Evolutionary conservation across 2,329 filamentous ascomycete species (phyloP).

Genomic region (Colletotrichum sp.): DNA sequence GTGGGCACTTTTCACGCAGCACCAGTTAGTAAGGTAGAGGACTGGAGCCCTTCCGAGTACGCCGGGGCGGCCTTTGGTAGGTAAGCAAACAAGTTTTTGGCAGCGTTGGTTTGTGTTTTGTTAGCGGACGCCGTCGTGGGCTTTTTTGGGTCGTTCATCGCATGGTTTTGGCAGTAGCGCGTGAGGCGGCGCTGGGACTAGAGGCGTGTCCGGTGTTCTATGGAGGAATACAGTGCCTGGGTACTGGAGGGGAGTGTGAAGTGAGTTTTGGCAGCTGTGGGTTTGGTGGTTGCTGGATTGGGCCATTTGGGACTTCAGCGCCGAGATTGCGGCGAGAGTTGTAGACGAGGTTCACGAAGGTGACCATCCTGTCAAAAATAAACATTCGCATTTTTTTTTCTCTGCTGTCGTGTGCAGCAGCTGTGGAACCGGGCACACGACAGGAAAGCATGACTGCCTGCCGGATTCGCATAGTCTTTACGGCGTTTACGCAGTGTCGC

Average conservation of each 20-base stretch:
- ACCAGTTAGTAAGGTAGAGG: no score
- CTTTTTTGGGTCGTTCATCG: background rate
- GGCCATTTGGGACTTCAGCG: background rate
- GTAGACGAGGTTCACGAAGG: background rate
- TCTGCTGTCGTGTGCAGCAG: background rate
- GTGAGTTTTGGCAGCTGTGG: background rate
- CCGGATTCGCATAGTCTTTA: background rate
- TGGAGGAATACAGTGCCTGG: background rate
- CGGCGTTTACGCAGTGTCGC: background rate
- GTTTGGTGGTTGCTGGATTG: background rate
- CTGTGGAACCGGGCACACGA: background rate
- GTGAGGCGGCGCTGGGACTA: background rate
- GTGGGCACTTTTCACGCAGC: background rate
- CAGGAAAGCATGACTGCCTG: background rate
- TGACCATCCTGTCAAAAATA: background rate
- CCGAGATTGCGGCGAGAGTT: background rate
- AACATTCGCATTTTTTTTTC: background rate
- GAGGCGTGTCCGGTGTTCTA: background rate
- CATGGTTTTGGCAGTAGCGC: background rate
- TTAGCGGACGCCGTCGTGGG: background rate
- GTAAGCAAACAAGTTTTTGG: background rate
- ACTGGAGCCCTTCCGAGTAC: background rate
- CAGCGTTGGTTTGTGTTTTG: background rate
- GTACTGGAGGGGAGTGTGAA: background rate
- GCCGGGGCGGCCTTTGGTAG: background rate